These are phyloP conservation scores for Ogataea neopini DNA, from an alignment of 805 yeast species.

Conservation along the genomic window DNA sequence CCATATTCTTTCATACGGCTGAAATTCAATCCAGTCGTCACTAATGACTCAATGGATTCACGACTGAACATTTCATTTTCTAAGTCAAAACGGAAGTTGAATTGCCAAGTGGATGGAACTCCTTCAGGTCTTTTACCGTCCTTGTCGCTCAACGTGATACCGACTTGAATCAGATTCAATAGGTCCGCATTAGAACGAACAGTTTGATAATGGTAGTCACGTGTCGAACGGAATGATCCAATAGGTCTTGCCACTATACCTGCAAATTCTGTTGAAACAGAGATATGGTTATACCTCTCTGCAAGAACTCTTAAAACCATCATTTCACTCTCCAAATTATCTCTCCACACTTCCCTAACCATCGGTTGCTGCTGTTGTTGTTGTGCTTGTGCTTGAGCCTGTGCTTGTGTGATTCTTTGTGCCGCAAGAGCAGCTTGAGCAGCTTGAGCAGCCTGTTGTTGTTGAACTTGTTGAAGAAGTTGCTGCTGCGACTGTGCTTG, in stretches of 20 bases:
- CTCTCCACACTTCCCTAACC: slow-evolving; percentile 73
- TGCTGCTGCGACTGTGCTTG: slow-evolving; percentile 24
- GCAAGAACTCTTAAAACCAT: slow-evolving; percentile 58
- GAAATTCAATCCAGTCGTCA: slow-evolving; percentile 83
- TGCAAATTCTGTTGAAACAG: slow-evolving; percentile 90
- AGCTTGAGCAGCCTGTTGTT: slow-evolving; percentile 21
- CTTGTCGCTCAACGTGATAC: slow-evolving; percentile 70
- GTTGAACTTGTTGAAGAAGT: slow-evolving; percentile 27
- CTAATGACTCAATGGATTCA: slow-evolving; percentile 77
- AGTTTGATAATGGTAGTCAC: slow-evolving; percentile 95
- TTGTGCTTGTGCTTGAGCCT: slow-evolving; percentile 21
- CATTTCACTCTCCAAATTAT: slow-evolving; percentile 68
- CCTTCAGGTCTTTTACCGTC: slow-evolving; percentile 68
- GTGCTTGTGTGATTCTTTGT: slow-evolving; percentile 24
- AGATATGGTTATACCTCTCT: slow-evolving; percentile 56
- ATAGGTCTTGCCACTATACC: slow-evolving; percentile 96
- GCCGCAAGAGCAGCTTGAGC: slow-evolving; percentile 24
- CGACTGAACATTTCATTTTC: slow-evolving; percentile 80
- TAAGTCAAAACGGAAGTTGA: slow-evolving; percentile 83
- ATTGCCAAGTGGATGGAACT: slow-evolving; percentile 88
- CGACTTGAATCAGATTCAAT: slow-evolving; percentile 81
- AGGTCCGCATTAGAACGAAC: slow-evolving; percentile 89
- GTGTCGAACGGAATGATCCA: slow-evolving; percentile 84
- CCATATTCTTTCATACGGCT: slow-evolving; percentile 73
- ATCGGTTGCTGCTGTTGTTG: slow-evolving; percentile 42